These are phyloP conservation scores for Lanmaoa rubissima DNA, from an alignment of 768 basidiomycete species.

Conservation along the genomic window DNA sequence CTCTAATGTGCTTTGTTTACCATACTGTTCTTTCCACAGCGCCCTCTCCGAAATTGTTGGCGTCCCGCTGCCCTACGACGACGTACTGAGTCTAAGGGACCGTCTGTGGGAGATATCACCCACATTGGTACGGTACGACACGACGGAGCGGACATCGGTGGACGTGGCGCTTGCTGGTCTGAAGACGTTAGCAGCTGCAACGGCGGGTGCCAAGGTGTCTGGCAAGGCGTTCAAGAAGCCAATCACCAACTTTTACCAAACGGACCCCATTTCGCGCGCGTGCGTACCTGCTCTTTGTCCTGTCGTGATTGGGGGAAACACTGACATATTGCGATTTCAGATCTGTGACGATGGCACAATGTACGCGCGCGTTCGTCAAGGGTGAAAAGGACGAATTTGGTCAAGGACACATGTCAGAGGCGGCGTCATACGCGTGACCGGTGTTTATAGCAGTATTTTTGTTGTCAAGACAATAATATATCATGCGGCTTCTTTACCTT, in stretches of 20 bases:
- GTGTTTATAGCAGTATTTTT: not conserved
- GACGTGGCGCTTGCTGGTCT: conserved; percentile 74
- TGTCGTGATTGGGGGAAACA: not conserved
- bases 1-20: not conserved
- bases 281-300: conserved; percentile 43
- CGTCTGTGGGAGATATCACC: conserved; percentile 98
- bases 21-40: conserved; percentile 35
- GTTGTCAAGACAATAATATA: conserved; percentile 12
- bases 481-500: not conserved
- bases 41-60: conserved; percentile 90
- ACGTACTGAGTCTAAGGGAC: conserved; percentile 78
- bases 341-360: conserved; percentile 96
- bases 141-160: conserved; percentile 69
- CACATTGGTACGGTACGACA: conserved; percentile 81
- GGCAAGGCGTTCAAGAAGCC: conserved; percentile 70
- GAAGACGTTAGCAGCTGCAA: conserved; percentile 50
- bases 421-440: conserved; percentile 17
- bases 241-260: conserved; percentile 92
- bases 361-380: conserved; percentile 82
- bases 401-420: not conserved
- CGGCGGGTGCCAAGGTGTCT: conserved; percentile 54
- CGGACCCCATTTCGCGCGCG: conserved; percentile 93
- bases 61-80: conserved; percentile 82
- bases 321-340: conserved; percentile 34
- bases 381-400: conserved; percentile 40